Evolutionary conservation across 192 early-diverging fungal genomes (phyloP).

Genomic region (Backusella liffmaniae): DNA sequence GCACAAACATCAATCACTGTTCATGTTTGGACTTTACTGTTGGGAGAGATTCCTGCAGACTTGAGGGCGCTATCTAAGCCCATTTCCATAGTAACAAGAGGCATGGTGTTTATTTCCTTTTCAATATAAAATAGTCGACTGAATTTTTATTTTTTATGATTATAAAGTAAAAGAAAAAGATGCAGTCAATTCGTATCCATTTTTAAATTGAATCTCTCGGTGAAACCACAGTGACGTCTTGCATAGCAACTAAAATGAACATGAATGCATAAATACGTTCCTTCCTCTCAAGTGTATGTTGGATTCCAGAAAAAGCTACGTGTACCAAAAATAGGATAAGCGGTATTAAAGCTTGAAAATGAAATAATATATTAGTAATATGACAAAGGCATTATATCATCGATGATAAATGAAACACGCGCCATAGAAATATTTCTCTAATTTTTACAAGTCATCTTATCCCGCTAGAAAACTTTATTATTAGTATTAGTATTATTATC

Average conservation of each 20-base stretch:
- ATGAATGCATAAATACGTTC: not conserved
- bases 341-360: not conserved
- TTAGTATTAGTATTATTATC: too few species aligned
- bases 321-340: not conserved
- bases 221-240: conserved; percentile 1
- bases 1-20: not conserved
- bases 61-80: conserved; percentile 33
- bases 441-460: too few species aligned
- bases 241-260: not conserved
- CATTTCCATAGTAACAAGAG: conserved; percentile 41
- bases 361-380: not conserved
- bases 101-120: conserved; percentile 32
- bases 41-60: conserved; percentile 42
- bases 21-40: conserved; percentile 18
- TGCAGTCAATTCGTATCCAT: not conserved
- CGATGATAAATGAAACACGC: not conserved
- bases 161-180: not conserved
- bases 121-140: not conserved
- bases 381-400: not conserved
- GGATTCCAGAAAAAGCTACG: not conserved
- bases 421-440: not conserved
- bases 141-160: too few species aligned
- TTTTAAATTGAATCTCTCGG: not conserved
- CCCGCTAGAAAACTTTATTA: too few species aligned
- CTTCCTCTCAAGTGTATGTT: not conserved